Evolutionary conservation across 2,329 filamentous ascomycete species (phyloP).

Genomic region (Talaromyces albobiverticillius): DNA sequence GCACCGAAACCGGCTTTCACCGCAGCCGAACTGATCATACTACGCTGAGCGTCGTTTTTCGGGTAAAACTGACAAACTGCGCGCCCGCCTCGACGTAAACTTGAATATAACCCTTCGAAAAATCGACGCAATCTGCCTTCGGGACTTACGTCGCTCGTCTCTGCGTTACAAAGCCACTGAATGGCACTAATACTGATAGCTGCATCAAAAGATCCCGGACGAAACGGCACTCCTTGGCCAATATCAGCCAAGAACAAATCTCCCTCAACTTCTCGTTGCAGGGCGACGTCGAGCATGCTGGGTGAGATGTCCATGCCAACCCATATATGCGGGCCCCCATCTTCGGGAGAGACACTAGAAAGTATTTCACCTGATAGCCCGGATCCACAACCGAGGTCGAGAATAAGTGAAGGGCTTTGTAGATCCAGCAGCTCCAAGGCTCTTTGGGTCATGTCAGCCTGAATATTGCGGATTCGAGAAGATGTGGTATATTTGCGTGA

Average conservation of each 20-base stretch:
- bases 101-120: conserved; percentile 88
- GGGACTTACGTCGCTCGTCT: conserved; percentile 78
- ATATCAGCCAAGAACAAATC: conserved; percentile 94
- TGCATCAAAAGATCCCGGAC: conserved; percentile 87
- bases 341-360: conserved; percentile 63
- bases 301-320: conserved; percentile 94
- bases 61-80: conserved; percentile 98
- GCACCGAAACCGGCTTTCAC: conserved; percentile 94
- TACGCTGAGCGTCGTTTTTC: conserved; percentile 86
- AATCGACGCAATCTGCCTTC: conserved; percentile 77
- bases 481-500: conserved; percentile 97
- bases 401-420: conserved; percentile 74
- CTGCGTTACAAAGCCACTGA: conserved; percentile 98
- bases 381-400: conserved; percentile 95
- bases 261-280: conserved; percentile 88
- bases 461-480: conserved; percentile 92
- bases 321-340: conserved; percentile 88
- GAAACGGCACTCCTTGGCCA: conserved; percentile 91
- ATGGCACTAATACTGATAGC: conserved; percentile 93
- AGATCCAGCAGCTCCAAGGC: conserved; percentile 90
- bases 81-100: conserved; percentile 75
- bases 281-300: conserved; percentile 93
- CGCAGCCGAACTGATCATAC: conserved; percentile 87
- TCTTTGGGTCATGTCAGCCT: conserved; percentile 89
- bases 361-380: conserved; percentile 94